A percentile compares a stretch with the other conserved stretches of the same genome.
These are phyloP conservation scores for Penicillium angulare DNA, from an alignment of 495 filamentous ascomycete species.

Conservation along the genomic window DNA sequence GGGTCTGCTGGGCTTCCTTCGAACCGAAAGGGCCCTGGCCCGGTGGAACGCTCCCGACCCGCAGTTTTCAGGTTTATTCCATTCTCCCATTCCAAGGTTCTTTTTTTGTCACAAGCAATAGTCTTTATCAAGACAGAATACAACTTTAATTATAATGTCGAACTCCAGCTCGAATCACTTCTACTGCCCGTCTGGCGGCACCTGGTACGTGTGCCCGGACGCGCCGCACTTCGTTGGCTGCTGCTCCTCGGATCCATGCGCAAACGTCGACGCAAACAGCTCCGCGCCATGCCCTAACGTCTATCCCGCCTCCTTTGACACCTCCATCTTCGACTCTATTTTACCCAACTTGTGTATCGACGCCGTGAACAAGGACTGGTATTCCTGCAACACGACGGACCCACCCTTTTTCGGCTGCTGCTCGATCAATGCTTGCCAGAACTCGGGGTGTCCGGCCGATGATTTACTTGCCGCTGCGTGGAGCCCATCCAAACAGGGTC, in stretches of 20 bases:
- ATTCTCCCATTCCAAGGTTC: not conserved
- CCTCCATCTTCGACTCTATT: slow-evolving; percentile 6
- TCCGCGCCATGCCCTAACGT: slow-evolving; percentile 16
- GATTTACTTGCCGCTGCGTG: slow-evolving; percentile 21
- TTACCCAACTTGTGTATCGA: slow-evolving; percentile 20
- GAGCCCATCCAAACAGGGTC: slow-evolving; percentile 2
- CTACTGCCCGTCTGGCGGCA: slow-evolving; percentile 24
- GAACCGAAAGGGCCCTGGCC: slow-evolving; percentile 1
- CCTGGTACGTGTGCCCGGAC: slow-evolving; percentile 23
- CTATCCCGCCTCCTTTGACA: slow-evolving; percentile 20
- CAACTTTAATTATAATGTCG: slow-evolving; percentile 8
- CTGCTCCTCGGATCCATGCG: slow-evolving; percentile 26
- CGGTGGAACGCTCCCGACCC: slow-evolving; percentile 1
- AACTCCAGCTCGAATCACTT: slow-evolving; percentile 17
- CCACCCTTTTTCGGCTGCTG: slow-evolving; percentile 31
- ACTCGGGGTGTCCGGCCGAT: slow-evolving; percentile 13
- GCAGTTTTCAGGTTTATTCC: slow-evolving; percentile 3
- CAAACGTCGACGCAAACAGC: slow-evolving; percentile 14
- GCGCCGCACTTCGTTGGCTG: slow-evolving; percentile 28
- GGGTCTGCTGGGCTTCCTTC: slow-evolving; percentile 3
- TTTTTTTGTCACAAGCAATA: slow-evolving; percentile 7
- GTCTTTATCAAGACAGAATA: slow-evolving; percentile 16
- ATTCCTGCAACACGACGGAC: slow-evolving; percentile 17
- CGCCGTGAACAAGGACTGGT: slow-evolving; percentile 14
- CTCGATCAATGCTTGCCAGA: slow-evolving; percentile 9